Conservation (phyloP, 495 filamentous ascomycete species). For the Sabuloglossum arenarium region DNA sequence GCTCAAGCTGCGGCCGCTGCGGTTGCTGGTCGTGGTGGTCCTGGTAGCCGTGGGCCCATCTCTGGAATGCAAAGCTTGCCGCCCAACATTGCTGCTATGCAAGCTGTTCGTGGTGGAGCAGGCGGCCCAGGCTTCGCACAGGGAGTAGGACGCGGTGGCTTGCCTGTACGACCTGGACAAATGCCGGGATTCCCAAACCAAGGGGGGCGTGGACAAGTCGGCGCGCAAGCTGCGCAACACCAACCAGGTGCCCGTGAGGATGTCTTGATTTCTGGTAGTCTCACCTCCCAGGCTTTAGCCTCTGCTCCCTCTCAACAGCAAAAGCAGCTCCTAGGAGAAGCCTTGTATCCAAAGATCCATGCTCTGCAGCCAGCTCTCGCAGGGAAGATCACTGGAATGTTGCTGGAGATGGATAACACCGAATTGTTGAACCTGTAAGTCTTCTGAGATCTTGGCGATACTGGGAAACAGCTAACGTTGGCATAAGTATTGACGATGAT, state of each 20-base stretch:
- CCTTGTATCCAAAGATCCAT: conserved; percentile 94
- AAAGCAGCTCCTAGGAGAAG: conserved; percentile 96
- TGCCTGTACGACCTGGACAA: conserved; percentile 9
- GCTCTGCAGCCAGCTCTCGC: conserved; percentile 81
- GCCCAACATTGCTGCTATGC: conserved; percentile 40
- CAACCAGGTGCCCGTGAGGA: conserved; percentile 13
- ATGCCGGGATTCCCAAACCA: conserved; percentile 2
- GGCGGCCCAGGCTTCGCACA: conserved; percentile 24
- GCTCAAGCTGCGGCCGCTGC: conserved; percentile 31
- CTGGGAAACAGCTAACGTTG: conserved; percentile 9
- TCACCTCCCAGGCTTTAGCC: conserved; percentile 26
- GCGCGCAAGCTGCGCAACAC: conserved; percentile 14
- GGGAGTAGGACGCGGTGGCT: conserved; percentile 16
- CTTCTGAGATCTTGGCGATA: conserved; percentile 6
- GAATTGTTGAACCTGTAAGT: conserved; percentile 94
- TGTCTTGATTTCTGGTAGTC: conserved; percentile 4
- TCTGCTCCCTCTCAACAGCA: conserved; percentile 46
- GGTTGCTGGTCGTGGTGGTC: conserved; percentile 43
- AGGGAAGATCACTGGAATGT: conserved; percentile 99
- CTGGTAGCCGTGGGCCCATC: conserved; percentile 38
- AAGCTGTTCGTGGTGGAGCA: conserved; percentile 36
- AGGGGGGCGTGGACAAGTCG: conserved; percentile 6
- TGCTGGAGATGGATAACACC: conserved; percentile 93
- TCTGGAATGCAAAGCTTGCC: conserved; percentile 45
- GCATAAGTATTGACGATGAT: conserved; percentile 64